Evolutionary conservation across 208 protist species (phyloP).

Genomic region (Trypanosoma rangeli): DNA sequence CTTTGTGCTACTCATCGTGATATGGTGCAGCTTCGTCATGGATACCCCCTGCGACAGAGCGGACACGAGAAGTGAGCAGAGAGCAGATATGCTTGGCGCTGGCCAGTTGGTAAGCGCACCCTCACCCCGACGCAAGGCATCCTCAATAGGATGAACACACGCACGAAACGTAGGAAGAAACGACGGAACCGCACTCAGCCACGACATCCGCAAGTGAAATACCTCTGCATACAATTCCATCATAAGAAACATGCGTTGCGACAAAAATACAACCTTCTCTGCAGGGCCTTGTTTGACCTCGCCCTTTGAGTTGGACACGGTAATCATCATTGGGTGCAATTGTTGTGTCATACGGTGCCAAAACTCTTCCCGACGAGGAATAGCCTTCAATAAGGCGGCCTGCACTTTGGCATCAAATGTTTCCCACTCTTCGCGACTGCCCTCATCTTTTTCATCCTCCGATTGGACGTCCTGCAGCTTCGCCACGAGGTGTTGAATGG

Average conservation of each 20-base stretch:
- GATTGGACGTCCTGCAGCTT: constrained; percentile 40
- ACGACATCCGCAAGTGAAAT: constrained; percentile 74
- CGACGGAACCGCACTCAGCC: constrained; percentile 68
- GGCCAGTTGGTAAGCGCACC: constrained; percentile 25
- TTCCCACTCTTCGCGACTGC: constrained; percentile 47
- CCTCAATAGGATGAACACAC: constrained; percentile 36
- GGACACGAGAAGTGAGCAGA: constrained; percentile 75
- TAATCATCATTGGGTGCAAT: constrained; percentile 55
- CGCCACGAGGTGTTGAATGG: constrained; percentile 52
- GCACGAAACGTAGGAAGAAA: constrained; percentile 55
- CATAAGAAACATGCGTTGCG: constrained; percentile 76
- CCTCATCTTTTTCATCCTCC: constrained; percentile 16
- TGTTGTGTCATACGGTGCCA: constrained; percentile 93
- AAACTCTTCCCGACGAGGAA: constrained; percentile 88
- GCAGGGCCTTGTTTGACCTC: constrained; percentile 13
- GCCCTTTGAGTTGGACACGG: constrained; percentile 6
- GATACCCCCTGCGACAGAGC: constrained; percentile 57
- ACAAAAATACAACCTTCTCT: constrained; percentile 59
- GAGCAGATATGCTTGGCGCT: constrained; percentile 42
- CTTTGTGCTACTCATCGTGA: constrained; percentile 66
- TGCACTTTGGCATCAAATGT: constrained; percentile 73
- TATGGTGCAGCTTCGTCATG: constrained; percentile 86
- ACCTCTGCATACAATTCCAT: constrained; percentile 81
- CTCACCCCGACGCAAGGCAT: constrained; percentile 38
- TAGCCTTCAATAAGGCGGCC: constrained; percentile 45